A percentile compares a stretch with the other conserved stretches of the same genome.
phyloP scores from a whole-genome alignment of 2,329 filamentous ascomycete genomes.

The Cryphonectria radicalis region DNA sequence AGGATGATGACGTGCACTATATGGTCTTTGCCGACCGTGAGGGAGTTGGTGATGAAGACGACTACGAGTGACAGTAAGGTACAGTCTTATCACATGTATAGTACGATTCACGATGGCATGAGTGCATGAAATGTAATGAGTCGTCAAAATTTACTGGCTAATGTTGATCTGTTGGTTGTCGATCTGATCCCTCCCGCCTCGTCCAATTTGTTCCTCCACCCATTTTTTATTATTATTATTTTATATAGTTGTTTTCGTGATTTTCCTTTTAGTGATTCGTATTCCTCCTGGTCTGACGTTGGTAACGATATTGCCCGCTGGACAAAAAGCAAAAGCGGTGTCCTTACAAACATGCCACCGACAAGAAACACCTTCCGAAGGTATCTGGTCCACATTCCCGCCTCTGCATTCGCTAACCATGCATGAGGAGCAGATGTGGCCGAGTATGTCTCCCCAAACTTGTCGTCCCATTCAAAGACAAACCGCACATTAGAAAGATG shows the following conservation, averaged over 20 bases:
- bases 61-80: conserved; percentile 45
- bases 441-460: neutral
- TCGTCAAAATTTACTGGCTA: conserved; percentile 15
- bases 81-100: neutral
- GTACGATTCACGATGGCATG: conserved; percentile 22
- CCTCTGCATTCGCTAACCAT: neutral
- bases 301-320: conserved; percentile 7
- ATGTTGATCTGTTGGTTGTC: conserved; percentile 22
- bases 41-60: conserved; percentile 59
- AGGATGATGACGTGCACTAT: conserved; percentile 58
- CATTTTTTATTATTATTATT: neutral
- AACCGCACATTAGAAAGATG: neutral
- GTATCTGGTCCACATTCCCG: neutral
- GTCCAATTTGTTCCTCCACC: neutral
- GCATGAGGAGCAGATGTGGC: neutral
- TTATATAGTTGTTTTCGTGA: no score
- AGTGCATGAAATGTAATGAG: conserved; percentile 31
- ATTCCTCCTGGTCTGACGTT: neutral
- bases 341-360: conserved; percentile 7
- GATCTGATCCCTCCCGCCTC: neutral
- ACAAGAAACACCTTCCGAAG: neutral
- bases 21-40: conserved; percentile 81
- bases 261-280: neutral
- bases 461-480: neutral
- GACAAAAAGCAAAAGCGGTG: conserved; percentile 13